Base-by-base conservation (phyloP, 192 early-diverging fungal species). In the Coemansia interrupta region DNA sequence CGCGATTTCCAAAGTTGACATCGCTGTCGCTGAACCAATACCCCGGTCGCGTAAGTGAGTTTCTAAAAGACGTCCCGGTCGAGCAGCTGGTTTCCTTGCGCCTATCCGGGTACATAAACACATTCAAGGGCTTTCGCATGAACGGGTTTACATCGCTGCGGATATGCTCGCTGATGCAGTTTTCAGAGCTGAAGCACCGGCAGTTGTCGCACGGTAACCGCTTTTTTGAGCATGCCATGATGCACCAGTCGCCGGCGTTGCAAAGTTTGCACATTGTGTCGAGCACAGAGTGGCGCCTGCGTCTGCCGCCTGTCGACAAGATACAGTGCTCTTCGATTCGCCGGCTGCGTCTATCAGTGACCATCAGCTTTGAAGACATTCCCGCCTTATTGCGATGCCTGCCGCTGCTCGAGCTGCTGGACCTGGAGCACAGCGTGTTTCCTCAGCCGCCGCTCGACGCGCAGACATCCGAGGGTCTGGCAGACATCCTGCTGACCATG, bases 1-100 rank as follows among this genome's bases (percentile, higher is more conserved):
- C 73, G 23, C 60, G 38, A 10, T 76, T 76, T 43, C 73, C 73
- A 15, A 60, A 63, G 56, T 63, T 76, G 13, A 63, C 53, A 7
- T 51, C 54, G 20, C 12, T 76, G 52, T 40, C 44, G 12, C 50
- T 76, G 22, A 55, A 56, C 51, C 18, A 54, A 41, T 76, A 76
- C 24, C 73, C 73, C 9, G 63, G 73, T 2, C 58, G 73, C 14
- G 40, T 76, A 0, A 29, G 43, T 20, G 67, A 76, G 23, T 70
- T 76, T 46, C 67, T 76, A 7, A 52, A 53, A 28, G 39, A 59
- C 23, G 43, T 76, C 1, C 67, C 73, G 0, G 39, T 54, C 0
- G 63, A 8, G 9, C 67, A 76, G 56, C 50, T 76, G 8, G 40
- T 54, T 38, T 59, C 43, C 0, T 55, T 76, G 47, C 38, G 44